A percentile compares a stretch with the other conserved stretches of the same genome.
Evolutionary conservation across 257 asterid species (phyloP).

Genomic region (Solanum gracilifrons): DNA sequence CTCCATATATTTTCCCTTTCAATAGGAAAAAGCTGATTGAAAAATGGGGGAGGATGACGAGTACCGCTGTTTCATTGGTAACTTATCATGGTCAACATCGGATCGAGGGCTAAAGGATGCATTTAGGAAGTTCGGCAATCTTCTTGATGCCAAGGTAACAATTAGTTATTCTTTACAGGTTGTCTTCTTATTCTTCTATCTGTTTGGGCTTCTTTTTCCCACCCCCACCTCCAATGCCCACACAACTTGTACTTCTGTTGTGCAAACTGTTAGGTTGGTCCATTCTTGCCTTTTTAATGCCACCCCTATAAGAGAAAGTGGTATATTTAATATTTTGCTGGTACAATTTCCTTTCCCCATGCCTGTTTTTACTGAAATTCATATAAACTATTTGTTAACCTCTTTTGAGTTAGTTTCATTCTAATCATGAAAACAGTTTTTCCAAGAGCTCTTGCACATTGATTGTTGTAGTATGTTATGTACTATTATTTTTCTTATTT

Average conservation of each 20-base stretch:
- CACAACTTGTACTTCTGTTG: not conserved
- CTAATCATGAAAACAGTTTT: not conserved
- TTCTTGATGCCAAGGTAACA: slow-evolving; percentile 62
- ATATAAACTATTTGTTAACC: not conserved
- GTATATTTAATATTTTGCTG: not conserved
- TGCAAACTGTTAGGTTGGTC: not conserved
- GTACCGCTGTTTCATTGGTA: slow-evolving; percentile 73
- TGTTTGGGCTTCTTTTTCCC: not conserved
- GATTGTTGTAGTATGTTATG: not conserved
- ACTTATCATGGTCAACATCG: slow-evolving; percentile 71
- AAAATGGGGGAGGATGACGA: slow-evolving; percentile 58
- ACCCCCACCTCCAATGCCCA: not conserved
- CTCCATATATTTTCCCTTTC: not conserved
- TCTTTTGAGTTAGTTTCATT: not conserved
- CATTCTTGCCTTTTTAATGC: not conserved
- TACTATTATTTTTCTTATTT: not conserved
- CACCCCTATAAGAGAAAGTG: not conserved
- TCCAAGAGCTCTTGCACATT: not conserved
- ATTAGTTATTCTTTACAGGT: not conserved
- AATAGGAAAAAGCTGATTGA: slow-evolving; percentile 9
- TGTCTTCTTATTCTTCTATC: not conserved
- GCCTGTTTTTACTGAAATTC: not conserved
- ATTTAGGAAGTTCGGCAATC: slow-evolving; percentile 65
- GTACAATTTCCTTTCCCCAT: not conserved
- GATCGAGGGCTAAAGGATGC: slow-evolving; percentile 61